These are phyloP conservation scores for Astragalus glycyphyllos DNA, from an alignment of 306 rosid genomes.

Conservation along the genomic window DNA sequence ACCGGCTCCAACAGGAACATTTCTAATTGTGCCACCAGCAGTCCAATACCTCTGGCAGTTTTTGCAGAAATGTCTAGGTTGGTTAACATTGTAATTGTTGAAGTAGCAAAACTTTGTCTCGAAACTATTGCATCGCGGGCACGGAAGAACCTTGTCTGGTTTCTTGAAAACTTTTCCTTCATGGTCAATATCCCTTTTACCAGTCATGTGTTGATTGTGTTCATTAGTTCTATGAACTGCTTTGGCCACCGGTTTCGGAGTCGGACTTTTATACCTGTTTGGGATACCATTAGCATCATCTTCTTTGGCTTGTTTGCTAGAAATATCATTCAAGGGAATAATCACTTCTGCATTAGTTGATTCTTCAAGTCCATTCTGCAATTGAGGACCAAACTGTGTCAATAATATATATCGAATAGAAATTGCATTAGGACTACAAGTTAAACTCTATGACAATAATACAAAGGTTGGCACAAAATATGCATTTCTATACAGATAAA, in stretches of 20 bases:
- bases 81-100: conserved; percentile 70
- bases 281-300: conserved; percentile 23
- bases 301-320: conserved; percentile 19
- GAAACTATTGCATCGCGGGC: conserved; percentile 70
- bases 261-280: conserved; percentile 7
- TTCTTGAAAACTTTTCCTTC: conserved; percentile 55
- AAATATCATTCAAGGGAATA: conserved; percentile 22
- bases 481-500: conserved; percentile 2
- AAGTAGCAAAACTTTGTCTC: conserved; percentile 74
- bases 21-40: conserved; percentile 72
- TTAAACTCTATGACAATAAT: conserved; percentile 12
- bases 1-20: conserved; percentile 69
- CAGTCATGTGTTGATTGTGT: conserved; percentile 38
- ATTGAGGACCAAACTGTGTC: conserved; percentile 30
- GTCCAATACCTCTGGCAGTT: conserved; percentile 80
- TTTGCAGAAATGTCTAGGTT: conserved; percentile 73
- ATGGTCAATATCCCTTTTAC: conserved; percentile 41
- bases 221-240: conserved; percentile 42
- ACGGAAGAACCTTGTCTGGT: conserved; percentile 65
- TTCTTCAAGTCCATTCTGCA: conserved; percentile 51
- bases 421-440: conserved; percentile 9
- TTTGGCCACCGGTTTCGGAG: conserved; percentile 31
- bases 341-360: conserved; percentile 35
- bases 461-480: conserved; percentile 6
- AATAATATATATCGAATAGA: conserved; percentile 19